Conservation (phyloP, 2,329 filamentous ascomycete genomes). For the Pseudogymnoascus pannorum region DNA sequence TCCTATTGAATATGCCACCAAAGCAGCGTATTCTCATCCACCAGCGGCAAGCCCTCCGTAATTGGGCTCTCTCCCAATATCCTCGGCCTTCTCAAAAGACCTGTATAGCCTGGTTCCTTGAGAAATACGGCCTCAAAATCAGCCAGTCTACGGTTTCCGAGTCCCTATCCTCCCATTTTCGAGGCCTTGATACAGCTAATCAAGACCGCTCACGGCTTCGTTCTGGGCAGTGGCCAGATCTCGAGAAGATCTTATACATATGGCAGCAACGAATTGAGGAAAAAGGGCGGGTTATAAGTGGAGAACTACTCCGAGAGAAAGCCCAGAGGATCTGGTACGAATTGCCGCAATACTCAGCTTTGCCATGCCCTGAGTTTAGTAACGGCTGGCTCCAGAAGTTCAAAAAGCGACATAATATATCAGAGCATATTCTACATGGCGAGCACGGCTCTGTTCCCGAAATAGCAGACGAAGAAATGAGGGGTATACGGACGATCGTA, state of each 20-base stretch:
- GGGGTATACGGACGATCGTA: slow-evolving; percentile 12
- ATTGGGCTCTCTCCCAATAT: background rate
- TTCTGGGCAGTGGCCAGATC: slow-evolving; percentile 7
- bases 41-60: slow-evolving; percentile 3
- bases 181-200: background rate
- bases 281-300: background rate
- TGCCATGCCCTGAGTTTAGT: slow-evolving; percentile 17
- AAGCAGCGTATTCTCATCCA: slow-evolving; percentile 3
- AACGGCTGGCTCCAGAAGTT: slow-evolving; percentile 19
- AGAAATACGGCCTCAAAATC: background rate
- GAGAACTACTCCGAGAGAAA: background rate
- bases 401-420: slow-evolving; percentile 15
- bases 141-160: slow-evolving; percentile 8
- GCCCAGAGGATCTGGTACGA: slow-evolving; percentile 15
- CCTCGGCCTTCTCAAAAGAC: slow-evolving; percentile 6
- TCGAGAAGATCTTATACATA: background rate
- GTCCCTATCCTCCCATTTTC: slow-evolving; percentile 1
- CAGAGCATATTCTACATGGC: slow-evolving; percentile 11
- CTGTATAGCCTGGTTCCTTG: slow-evolving; percentile 2
- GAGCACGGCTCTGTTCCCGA: slow-evolving; percentile 10
- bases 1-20: background rate
- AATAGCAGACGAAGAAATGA: slow-evolving; percentile 13
- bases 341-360: slow-evolving; percentile 16
- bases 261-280: background rate
- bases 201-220: slow-evolving; percentile 1